These are phyloP conservation scores for Saksenaea vasiformis DNA, from an alignment of 371 early-diverging fungal species.

Conservation along the genomic window DNA sequence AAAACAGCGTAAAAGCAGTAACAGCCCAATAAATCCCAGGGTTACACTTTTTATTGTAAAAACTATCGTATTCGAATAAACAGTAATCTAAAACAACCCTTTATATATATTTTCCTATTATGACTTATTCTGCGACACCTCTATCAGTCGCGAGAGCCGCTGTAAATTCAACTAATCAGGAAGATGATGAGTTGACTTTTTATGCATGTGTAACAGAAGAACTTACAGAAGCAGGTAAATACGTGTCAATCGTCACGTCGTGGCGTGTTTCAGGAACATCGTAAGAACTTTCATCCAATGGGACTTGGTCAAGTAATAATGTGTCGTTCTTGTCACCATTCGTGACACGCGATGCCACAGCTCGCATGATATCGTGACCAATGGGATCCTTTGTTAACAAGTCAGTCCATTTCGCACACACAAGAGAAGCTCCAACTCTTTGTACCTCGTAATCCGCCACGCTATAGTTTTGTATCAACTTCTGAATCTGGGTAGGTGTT, in stretches of 20 bases:
- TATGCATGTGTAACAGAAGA: constrained; percentile 1
- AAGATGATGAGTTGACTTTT: neutral
- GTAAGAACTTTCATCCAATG: constrained; percentile 59
- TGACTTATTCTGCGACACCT: neutral
- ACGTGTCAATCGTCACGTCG: constrained; percentile 2
- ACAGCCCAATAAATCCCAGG: neutral
- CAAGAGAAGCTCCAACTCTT: neutral
- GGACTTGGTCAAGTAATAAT: constrained; percentile 75
- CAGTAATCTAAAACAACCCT: neutral
- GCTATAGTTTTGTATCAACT: constrained; percentile 78
- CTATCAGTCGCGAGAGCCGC: constrained; percentile 5
- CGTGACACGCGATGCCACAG: constrained; percentile 74
- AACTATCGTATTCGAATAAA: neutral
- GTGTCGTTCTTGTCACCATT: constrained; percentile 78
- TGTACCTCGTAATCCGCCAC: constrained; percentile 69
- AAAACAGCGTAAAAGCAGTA: constrained; percentile 5
- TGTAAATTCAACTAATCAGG: constrained; percentile 13
- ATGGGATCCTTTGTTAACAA: constrained; percentile 61
- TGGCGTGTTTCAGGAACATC: constrained; percentile 51
- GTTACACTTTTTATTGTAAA: neutral
- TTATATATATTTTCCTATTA: neutral
- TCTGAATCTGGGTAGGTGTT: constrained; percentile 88
- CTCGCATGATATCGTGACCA: constrained; percentile 81
- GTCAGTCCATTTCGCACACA: neutral
- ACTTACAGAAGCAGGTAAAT: neutral